Evolutionary conservation across 805 yeast species (phyloP), one percentile per base, ranked within the genome.

Genomic region (Hemisphaericaspora nanyangensis): DNA sequence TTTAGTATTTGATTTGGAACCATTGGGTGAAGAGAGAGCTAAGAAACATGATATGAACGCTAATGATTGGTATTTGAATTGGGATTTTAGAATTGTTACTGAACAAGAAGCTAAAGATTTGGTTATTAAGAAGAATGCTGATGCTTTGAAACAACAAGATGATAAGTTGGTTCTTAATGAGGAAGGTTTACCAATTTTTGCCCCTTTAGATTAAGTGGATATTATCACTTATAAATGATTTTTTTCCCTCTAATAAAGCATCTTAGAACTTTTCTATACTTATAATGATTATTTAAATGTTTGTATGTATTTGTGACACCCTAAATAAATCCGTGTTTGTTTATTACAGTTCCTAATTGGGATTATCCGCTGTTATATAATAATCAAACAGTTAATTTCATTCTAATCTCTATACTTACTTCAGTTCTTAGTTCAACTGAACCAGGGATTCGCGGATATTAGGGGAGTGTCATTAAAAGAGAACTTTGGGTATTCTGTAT

Each of bases 51-150:
- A 32, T 25, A 50, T 51, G 56, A 40, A 48, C 4, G 42, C 37
- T 17, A 36, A 42, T 33, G 56, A 51, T 40, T 50, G 56, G 54
- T 39, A 42, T 32, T 48, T 51, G 43, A 31, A 42, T 12, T 50
- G 54, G 54, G 43, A 51, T 28, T 51, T 51, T 43, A 39, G 32
- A 17, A 39, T 51, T 15, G 42, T 47, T 26, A 44, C 53, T 15
- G 42, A 41, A 17, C 38, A 34, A 10, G 47, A 46, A 34, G 42
- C 49, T 22, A 35, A 32, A 17, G 41, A 22, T 10, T 32, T 42
- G 25, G 31, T 40, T 29, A 6, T 38, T 10, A 26, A 29, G 25
- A 46, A 34, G 25, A 44, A 47, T 20, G 32, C 26, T n/a, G 39
- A 36, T 3, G 50, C 46, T 30, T 37, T 51, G 42, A 30, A 35